Evolutionary conservation across 768 basidiomycete species (phyloP).

Genomic region (Lyophyllum shimeji): DNA sequence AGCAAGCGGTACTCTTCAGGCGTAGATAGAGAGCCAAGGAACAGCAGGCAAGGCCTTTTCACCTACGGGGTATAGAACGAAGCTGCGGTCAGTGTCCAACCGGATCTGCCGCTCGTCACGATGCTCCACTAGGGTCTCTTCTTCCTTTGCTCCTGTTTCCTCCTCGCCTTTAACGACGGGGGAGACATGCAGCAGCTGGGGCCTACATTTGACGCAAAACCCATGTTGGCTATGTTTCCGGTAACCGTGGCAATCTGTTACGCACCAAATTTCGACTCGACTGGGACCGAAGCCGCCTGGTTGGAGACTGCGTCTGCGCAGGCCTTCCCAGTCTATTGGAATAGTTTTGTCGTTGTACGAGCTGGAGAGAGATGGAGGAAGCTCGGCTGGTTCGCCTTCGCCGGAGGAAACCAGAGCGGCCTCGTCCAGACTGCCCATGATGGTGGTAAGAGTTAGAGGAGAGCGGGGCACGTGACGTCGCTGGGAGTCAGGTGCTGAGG

Average conservation of each 20-base stretch:
- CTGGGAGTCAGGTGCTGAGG: background rate
- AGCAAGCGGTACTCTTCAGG: no score
- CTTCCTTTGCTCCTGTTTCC: background rate
- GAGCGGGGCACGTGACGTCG: background rate
- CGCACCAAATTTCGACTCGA: conserved; percentile 58
- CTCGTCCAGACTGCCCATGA: no score
- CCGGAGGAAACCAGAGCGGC: background rate
- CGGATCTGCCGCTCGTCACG: background rate
- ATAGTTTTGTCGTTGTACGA: background rate
- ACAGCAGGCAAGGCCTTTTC: conserved; percentile 25
- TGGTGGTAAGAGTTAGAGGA: background rate
- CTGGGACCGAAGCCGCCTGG: conserved; percentile 66
- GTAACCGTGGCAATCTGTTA: no score
- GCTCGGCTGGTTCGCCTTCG: background rate
- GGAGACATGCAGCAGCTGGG: background rate
- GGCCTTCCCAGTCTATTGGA: conserved; percentile 5
- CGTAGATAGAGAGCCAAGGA: background rate
- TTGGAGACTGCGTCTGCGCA: conserved; percentile 36
- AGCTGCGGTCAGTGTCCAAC: conserved; percentile 70
- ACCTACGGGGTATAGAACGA: conserved; percentile 92
- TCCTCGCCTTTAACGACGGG: background rate
- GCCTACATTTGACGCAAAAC: background rate
- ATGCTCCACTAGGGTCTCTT: background rate
- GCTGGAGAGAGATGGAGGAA: background rate
- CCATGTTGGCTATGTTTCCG: background rate